phyloP scores from a whole-genome alignment of 1,284 basidiomycete species.

The Caloboletus firmus region DNA sequence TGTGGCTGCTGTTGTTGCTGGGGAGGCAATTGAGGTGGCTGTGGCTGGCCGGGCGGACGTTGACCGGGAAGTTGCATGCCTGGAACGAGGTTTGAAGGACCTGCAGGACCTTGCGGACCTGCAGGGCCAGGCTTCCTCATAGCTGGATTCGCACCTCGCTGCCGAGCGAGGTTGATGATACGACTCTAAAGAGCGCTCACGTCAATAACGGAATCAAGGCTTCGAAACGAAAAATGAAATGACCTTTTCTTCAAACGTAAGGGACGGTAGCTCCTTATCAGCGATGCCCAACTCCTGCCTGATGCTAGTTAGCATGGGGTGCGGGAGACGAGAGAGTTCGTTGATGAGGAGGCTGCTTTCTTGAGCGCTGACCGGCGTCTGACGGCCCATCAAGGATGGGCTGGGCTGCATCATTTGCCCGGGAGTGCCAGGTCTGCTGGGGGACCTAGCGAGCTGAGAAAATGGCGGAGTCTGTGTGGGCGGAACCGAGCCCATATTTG shows the following conservation, averaged over 20 bases:
- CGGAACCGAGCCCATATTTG: slow-evolving; percentile 39
- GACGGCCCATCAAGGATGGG: slow-evolving; percentile 52
- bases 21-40: slow-evolving; percentile 20
- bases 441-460: slow-evolving; percentile 47
- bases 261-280: slow-evolving; percentile 47
- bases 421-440: slow-evolving; percentile 58
- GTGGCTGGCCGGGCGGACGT: slow-evolving; percentile 30
- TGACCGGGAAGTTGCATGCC: slow-evolving; percentile 31
- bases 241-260: slow-evolving; percentile 61
- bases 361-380: slow-evolving; percentile 35
- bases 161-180: slow-evolving; percentile 36
- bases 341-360: slow-evolving; percentile 27
- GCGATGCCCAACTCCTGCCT: slow-evolving; percentile 49
- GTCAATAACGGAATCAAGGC: slow-evolving; percentile 9
- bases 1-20: slow-evolving; percentile 23
- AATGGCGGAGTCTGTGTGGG: slow-evolving; percentile 42
- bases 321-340: slow-evolving; percentile 44
- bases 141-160: slow-evolving; percentile 20
- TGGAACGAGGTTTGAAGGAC: slow-evolving; percentile 37
- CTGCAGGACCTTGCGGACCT: slow-evolving; percentile 38
- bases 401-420: slow-evolving; percentile 52
- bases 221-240: slow-evolving; percentile 8
- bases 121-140: slow-evolving; percentile 33
- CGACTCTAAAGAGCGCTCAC: slow-evolving; percentile 37
- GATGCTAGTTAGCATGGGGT: slow-evolving; percentile 34